phyloP scores from a whole-genome alignment of 2,329 filamentous ascomycete genomes.

The Colletotrichum nymphaeae region DNA sequence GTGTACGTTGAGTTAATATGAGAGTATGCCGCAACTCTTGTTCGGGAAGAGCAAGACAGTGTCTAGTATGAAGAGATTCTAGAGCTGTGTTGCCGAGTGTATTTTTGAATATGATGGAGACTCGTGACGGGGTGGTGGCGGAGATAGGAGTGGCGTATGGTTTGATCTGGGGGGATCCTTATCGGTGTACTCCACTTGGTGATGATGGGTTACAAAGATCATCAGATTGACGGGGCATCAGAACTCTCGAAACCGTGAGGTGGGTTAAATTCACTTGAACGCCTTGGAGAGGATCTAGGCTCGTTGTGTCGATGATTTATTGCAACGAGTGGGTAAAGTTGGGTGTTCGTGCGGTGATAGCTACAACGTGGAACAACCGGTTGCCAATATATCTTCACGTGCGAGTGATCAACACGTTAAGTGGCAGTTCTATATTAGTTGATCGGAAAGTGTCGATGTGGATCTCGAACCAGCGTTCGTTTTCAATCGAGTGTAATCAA shows the following conservation, averaged over 20 bases:
- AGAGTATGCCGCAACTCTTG: not conserved
- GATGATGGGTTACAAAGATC: not conserved
- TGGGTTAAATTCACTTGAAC: rapidly evolving
- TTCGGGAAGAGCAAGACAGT: too few relatives aligned
- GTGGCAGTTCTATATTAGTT: too few relatives aligned
- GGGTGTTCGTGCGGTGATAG: not conserved
- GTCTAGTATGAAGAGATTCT: too few relatives aligned
- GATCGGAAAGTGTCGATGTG: not conserved
- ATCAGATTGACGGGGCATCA: not conserved
- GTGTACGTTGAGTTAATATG: too few relatives aligned
- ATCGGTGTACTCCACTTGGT: slow-evolving; percentile 21
- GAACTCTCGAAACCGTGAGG: not conserved
- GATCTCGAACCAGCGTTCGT: not conserved
- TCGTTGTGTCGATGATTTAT: not conserved
- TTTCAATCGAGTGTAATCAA: not conserved
- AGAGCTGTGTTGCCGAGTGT: not conserved
- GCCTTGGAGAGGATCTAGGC: not conserved
- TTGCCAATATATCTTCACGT: not conserved
- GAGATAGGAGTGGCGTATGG: slow-evolving; percentile 18
- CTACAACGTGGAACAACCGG: not conserved
- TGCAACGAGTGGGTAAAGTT: too few relatives aligned
- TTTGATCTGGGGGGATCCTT: slow-evolving; percentile 16
- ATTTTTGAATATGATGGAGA: not conserved
- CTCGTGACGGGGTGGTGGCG: not conserved
- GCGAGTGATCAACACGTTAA: not conserved